These are phyloP conservation scores for Escallonia herrerae DNA, from an alignment of 129 eudicot species.

Conservation along the genomic window DNA sequence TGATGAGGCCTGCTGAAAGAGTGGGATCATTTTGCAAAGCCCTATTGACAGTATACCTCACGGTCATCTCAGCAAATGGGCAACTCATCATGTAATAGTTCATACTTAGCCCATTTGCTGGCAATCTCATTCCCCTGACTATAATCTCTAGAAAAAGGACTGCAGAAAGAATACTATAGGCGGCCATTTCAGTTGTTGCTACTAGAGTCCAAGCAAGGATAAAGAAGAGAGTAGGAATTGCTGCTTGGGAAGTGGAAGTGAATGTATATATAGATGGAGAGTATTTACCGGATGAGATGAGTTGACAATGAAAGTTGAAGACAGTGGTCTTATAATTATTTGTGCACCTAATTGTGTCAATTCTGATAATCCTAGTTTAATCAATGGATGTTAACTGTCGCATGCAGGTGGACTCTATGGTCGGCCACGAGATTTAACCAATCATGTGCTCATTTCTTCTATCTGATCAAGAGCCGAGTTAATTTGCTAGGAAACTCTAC, in stretches of 20 bases:
- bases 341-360: too few relatives aligned
- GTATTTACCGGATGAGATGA: too few relatives aligned
- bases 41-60: constrained; percentile 51
- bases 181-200: constrained; percentile 11
- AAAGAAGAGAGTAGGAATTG: not conserved
- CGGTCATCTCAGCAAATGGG: constrained; percentile 46
- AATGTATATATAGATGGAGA: not conserved
- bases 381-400: too few relatives aligned
- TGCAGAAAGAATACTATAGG: not conserved
- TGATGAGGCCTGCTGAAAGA: constrained; percentile 71
- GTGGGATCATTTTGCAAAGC: constrained; percentile 75
- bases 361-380: too few relatives aligned
- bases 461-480: too few relatives aligned
- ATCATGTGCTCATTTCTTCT: too few relatives aligned
- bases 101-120: constrained; percentile 47
- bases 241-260: not conserved
- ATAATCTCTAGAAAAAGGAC: not conserved
- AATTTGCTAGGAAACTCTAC: too few relatives aligned
- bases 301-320: too few relatives aligned
- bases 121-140: constrained; percentile 10
- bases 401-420: too few relatives aligned
- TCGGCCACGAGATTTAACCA: too few relatives aligned
- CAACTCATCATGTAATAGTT: constrained; percentile 59
- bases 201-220: not conserved
- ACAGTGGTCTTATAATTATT: too few relatives aligned